Conservation (phyloP, 805 yeast species). For the Candida pseudofarinosa region DNA sequence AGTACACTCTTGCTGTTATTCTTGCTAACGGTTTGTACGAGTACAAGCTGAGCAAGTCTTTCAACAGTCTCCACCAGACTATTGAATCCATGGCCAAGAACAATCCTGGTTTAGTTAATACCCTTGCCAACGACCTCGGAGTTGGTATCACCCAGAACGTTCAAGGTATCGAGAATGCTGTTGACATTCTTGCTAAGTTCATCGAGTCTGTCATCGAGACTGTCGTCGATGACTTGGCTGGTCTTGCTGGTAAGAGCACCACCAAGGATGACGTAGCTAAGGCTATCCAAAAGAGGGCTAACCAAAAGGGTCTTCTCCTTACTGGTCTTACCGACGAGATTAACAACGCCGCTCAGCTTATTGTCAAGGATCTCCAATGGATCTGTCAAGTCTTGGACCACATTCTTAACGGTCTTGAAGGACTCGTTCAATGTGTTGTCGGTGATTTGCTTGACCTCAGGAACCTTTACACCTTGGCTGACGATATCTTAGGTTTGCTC, state of each 20-base stretch:
- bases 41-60: slow-evolving; percentile 1
- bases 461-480: background rate
- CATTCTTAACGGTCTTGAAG: slow-evolving; percentile 5
- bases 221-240: background rate
- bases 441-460: slow-evolving; percentile 1
- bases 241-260: slow-evolving; percentile 1
- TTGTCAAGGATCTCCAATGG: slow-evolving; percentile 3
- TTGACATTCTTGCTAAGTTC: background rate
- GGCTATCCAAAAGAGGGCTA: background rate
- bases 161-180: slow-evolving; percentile 3
- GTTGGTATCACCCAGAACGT: slow-evolving; percentile 3
- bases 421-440: slow-evolving; percentile 3
- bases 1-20: slow-evolving; percentile 2
- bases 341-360: slow-evolving; percentile 2
- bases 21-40: slow-evolving; percentile 6
- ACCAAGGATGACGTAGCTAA: background rate
- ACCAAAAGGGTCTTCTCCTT: slow-evolving; percentile 1
- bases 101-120: slow-evolving; percentile 5
- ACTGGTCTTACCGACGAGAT: slow-evolving; percentile 1
- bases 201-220: slow-evolving; percentile 2
- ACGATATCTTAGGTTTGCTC: slow-evolving; percentile 1
- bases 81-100: background rate
- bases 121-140: slow-evolving; percentile 4
- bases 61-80: background rate
- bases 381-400: slow-evolving; percentile 5